These are phyloP conservation scores for Chrysoporthe austroafricana DNA, from an alignment of 2,329 filamentous ascomycete species.

Conservation along the genomic window DNA sequence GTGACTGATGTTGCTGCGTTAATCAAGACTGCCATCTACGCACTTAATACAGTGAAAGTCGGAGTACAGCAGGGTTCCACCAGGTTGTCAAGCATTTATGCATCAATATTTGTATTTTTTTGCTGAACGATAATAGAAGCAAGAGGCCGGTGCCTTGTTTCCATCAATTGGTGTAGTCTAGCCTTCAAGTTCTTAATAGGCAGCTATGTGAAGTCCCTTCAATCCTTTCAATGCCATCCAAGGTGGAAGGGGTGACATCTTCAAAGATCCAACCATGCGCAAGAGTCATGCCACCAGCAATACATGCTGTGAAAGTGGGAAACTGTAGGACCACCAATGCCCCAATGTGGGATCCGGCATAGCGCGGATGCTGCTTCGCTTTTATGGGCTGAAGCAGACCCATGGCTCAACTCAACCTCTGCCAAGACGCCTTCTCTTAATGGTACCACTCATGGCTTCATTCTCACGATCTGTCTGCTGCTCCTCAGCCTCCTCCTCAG, in stretches of 20 bases:
- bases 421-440: conserved; percentile 33
- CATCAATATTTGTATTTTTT: neutral
- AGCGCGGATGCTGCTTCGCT: too few species aligned
- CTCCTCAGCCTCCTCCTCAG: conserved; percentile 26
- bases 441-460: conserved; percentile 28
- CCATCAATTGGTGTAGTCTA: neutral
- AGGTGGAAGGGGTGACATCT: neutral
- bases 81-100: too few species aligned
- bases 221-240: neutral
- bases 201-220: neutral
- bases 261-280: neutral
- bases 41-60: too few species aligned
- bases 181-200: neutral
- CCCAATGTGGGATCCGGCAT: neutral
- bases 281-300: neutral
- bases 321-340: neutral
- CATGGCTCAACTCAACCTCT: conserved; percentile 27
- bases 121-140: neutral
- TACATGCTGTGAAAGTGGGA: neutral
- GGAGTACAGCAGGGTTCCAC: too few species aligned
- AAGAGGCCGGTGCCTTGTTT: neutral
- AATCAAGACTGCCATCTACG: too few species aligned
- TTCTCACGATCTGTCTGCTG: conserved; percentile 26
- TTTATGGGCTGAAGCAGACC: neutral
- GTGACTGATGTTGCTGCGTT: too few species aligned